A percentile compares a stretch with the other conserved stretches of the same genome.
These are phyloP conservation scores for Eucalyptus globulus DNA, from an alignment of 345 rosid genomes.

Conservation along the genomic window DNA sequence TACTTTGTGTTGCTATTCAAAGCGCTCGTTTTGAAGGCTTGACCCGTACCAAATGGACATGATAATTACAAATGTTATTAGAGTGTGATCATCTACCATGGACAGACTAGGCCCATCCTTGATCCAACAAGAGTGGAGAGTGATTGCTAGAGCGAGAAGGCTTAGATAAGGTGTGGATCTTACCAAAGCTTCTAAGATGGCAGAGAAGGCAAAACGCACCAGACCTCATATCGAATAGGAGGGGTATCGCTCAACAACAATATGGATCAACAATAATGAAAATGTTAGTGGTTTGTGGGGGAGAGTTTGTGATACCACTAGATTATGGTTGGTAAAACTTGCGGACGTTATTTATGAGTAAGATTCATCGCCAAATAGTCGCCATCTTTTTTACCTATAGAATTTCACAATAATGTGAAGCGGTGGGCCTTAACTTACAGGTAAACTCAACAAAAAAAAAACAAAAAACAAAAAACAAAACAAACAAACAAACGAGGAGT, in stretches of 20 bases:
- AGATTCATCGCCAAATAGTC: background rate
- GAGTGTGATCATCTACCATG: background rate
- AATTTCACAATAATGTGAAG: background rate
- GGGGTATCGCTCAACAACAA: background rate
- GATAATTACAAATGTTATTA: too few species aligned
- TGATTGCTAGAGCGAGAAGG: background rate
- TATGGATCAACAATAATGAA: background rate
- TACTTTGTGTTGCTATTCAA: background rate
- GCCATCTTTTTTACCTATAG: background rate
- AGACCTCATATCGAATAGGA: background rate
- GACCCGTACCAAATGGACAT: background rate
- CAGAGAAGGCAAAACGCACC: background rate
- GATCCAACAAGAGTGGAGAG: background rate
- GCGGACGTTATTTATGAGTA: background rate
- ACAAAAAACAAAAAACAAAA: too few species aligned
- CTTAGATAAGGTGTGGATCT: background rate
- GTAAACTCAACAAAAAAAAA: accelerated
- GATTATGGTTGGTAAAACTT: background rate
- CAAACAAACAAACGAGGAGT: background rate
- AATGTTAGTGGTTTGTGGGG: background rate
- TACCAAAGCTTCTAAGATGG: background rate
- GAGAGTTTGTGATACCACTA: background rate
- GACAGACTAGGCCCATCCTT: background rate
- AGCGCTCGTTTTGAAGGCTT: background rate
- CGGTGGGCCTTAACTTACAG: background rate